Evolutionary conservation across 371 early-diverging fungal species (phyloP).

Genomic region (Encephalitozoon romaleae): DNA sequence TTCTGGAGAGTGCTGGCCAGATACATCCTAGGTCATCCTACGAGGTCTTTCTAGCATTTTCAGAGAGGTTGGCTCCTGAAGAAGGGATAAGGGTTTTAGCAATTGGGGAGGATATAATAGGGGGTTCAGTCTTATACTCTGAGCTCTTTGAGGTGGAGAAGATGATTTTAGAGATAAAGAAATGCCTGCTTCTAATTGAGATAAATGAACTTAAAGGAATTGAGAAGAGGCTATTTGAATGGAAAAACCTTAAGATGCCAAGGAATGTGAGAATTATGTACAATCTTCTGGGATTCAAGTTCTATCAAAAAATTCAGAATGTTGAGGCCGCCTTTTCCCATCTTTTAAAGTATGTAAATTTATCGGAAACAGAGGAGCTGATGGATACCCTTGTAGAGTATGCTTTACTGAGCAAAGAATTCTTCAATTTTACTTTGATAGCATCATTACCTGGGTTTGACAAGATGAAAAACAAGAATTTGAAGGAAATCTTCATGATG

Average conservation of each 20-base stretch:
- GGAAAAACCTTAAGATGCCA: conserved; percentile 6
- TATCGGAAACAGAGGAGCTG: background rate
- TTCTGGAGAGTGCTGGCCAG: conserved; percentile 7
- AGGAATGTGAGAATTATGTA: background rate
- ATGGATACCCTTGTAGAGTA: conserved; percentile 25
- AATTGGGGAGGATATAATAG: background rate
- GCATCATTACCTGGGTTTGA: conserved; percentile 4
- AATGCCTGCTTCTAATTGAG: conserved; percentile 7
- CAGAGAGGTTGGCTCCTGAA: background rate
- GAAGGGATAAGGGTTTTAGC: background rate
- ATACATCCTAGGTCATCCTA: conserved; percentile 2
- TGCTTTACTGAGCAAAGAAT: conserved; percentile 19
- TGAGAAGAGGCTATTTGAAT: conserved; percentile 16
- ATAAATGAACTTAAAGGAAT: background rate
- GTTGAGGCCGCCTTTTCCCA: conserved; percentile 1
- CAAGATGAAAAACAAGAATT: conserved; percentile 1
- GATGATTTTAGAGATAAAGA: conserved; percentile 5
- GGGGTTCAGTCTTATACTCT: background rate
- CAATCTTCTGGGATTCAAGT: conserved; percentile 9
- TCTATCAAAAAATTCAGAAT: conserved; percentile 4
- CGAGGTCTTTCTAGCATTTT: background rate
- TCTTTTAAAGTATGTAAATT: conserved; percentile 4
- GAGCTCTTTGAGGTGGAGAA: conserved; percentile 4
- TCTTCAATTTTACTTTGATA: conserved; percentile 29
- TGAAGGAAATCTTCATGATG: conserved; percentile 6